A percentile compares a stretch with the other conserved stretches of the same genome.
These are phyloP conservation scores for Aspergillus mulundensis DNA, from an alignment of 495 filamentous ascomycete genomes.

Conservation along the genomic window DNA sequence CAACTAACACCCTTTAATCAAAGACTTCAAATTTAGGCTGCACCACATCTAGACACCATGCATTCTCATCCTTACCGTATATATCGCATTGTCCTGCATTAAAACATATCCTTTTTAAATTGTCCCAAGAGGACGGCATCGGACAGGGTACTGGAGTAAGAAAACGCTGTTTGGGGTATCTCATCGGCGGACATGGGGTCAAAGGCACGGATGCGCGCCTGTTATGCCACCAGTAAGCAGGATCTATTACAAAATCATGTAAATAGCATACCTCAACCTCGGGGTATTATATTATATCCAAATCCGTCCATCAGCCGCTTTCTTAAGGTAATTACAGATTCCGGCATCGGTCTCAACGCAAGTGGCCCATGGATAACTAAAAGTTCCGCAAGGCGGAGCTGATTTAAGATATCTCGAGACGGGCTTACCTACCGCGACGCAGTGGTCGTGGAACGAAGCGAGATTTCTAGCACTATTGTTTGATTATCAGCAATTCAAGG, in stretches of 20 bases:
- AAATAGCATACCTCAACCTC: too few relatives aligned
- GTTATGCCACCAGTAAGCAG: background rate
- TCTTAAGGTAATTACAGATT: too few relatives aligned
- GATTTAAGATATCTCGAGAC: constrained; percentile 4
- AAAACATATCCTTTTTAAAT: background rate
- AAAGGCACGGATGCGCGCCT: background rate
- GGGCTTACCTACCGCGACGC: constrained; percentile 6
- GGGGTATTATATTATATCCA: too few relatives aligned
- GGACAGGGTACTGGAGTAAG: background rate
- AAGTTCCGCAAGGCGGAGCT: constrained; percentile 5
- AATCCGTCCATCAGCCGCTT: too few relatives aligned
- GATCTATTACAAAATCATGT: background rate
- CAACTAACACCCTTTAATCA: background rate
- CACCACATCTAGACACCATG: constrained; percentile 3
- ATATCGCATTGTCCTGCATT: constrained; percentile 1
- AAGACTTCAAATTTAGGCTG: background rate
- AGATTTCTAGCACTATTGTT: background rate
- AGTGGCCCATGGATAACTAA: background rate
- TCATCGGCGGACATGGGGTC: background rate
- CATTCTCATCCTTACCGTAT: constrained; percentile 3
- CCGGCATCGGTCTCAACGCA: background rate
- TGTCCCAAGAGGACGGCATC: background rate
- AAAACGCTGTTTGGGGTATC: background rate
- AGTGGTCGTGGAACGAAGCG: background rate
- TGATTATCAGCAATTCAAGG: background rate